Evolutionary conservation across 306 rosid genomes (phyloP), one percentile per base, ranked within the genome.

Genomic region (Cucumis melo): DNA sequence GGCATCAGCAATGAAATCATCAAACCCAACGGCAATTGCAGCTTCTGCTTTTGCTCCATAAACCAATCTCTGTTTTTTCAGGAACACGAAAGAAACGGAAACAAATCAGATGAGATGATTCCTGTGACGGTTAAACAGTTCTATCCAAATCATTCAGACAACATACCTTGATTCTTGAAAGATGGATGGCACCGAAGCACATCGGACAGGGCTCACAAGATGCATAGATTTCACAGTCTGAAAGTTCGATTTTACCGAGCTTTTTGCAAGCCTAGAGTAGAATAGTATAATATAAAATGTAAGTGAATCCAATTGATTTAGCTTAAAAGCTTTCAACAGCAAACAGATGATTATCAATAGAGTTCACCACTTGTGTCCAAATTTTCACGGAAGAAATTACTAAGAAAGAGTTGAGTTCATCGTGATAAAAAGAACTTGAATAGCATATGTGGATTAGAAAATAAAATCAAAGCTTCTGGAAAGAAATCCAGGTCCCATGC

Each of bases 121-220:
- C n/a, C 19, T 65, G n/a, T 23, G 17, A 74, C 20, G 32, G 81
- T 12, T 71, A 68, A 60, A 54, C 24, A 21, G 24, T 10, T 48
- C 53, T 36, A 23, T 65, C 53, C 29, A 9, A 29, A 5, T 36
- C 9, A 10, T 53, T 76, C 10, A 9, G 46, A 32, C 68, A 78
- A 53, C 38, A 67, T 56, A 87, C 97, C 98, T 91, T 93, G 46
- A 93, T 80, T 83, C 96, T 86, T 75, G 98, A 91, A 76, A 93
- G 91, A 77, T 88, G 91, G 80, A 93, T 91, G 19, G 98, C 98
- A 19, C 97, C 97, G 38, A 93, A 93, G 84, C 98, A 93, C 98
- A 89, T 93, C 42, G 98, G 96, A 83, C 98, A 93, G 78, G 98
- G 96, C 83, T 93, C 98, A 70, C 98, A 93, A 36, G 97, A 93